Evolutionary conservation across 176 grass and related monocot genomes (phyloP), one percentile per base, ranked within the genome.

Genomic region (Lolium perenne): DNA sequence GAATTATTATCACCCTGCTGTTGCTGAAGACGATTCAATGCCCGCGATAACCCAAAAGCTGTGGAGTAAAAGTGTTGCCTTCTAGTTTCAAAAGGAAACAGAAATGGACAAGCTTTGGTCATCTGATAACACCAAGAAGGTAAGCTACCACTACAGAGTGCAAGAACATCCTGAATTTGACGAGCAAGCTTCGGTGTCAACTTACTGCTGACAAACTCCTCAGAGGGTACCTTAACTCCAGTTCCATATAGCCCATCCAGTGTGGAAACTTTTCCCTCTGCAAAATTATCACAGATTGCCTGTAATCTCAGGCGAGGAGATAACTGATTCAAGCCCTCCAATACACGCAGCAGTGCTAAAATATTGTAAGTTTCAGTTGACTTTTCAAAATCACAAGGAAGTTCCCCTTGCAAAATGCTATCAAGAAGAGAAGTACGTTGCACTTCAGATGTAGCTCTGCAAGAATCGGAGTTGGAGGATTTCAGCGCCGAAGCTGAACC

Each of bases 141-240:
- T 48, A 95, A 83, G 83, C 95, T 95, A 65, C 95, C 95, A 59
- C 95, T 95, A 71, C 91, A 97, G 12, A 97, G 90, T 63, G 95
- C 95, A 71, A 97, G 89, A 85, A 89, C 89, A 76, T 97, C 95
- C 88, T 97, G 95, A 74, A 95, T 95, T 89, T 97, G 95, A 29
- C 95, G 82, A 72, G 95, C 82, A 50, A 97, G 86, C 80, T 97
- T 97, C 59, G 95, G 92, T 4, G 95, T 95, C 84, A 97, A 78
- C 80, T 97, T 97, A 76, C 70, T 93, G 55, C 90, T 97, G 43
- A 97, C 77, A 88, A 97, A 97, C 48, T 95, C 93, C 61, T 97
- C 91, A 0, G 68, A 67, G 14, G 87, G 89, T 35, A 97, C 85
- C 56, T 81, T 89, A 17, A 75, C 14, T 89, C 93, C 87, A 64